Evolutionary conservation across 192 early-diverging fungal species (phyloP), one percentile per base, ranked within the genome.

Genomic region (Hyaloraphidium curvatum): DNA sequence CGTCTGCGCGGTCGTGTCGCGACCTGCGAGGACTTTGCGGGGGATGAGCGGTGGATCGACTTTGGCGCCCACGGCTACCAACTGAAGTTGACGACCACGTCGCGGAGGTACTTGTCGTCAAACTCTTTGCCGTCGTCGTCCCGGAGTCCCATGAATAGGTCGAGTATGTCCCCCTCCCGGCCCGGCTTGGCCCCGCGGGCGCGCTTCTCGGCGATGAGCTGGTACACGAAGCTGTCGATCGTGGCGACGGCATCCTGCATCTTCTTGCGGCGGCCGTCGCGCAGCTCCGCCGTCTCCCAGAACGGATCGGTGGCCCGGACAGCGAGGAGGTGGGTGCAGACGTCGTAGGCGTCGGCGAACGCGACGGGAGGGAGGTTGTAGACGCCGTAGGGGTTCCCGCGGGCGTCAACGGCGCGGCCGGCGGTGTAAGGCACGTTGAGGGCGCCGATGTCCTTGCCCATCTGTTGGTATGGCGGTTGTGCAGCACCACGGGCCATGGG

Each of bases 1-100:
- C n/a, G n/a, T n/a, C n/a, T n/a, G 67, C 17, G 83, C 66, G 31
- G 77, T 76, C 26, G 75, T 66, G 62, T 78, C 67, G 55, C 78
- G 64, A 55, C 76, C 74, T n/a, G n/a, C n/a, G n/a, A n/a, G n/a
- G n/a, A n/a, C n/a, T n/a, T n/a, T n/a, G n/a, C n/a, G n/a, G n/a
- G n/a, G n/a, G n/a, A n/a, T n/a, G n/a, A n/a, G n/a, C n/a, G n/a
- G n/a, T n/a, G n/a, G n/a, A n/a, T n/a, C n/a, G n/a, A n/a, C n/a
- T n/a, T n/a, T n/a, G n/a, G n/a, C n/a, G n/a, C n/a, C n/a, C 52
- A 31, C 26, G 29, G 28, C 16, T 26, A 31, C 58, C 60, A 25
- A 26, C 52, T 59, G 30, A 76, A 67, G 61, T 67, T 76, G 23
- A 73, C 40, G 25, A 73, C 54, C 30, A 69, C 55, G 50, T 76